Evolutionary conservation across 1,284 basidiomycete species (phyloP), one percentile per base, ranked within the genome.

Genomic region (Singerocomus rubriflavus): DNA sequence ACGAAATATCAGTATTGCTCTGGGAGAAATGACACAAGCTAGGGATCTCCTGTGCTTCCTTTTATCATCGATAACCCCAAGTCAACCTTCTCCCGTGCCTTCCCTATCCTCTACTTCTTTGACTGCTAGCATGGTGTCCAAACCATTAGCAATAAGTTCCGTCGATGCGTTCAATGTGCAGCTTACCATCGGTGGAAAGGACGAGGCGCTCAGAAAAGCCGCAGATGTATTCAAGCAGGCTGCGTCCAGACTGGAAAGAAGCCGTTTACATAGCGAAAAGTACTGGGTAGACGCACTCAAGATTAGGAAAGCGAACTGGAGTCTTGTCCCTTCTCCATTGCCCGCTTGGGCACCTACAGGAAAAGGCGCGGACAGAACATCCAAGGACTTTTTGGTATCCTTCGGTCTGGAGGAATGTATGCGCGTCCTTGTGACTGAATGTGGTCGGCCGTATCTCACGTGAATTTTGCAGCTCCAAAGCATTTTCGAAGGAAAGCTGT

Each of bases 251-350:
- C 80, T 90, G 70, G 87, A 89, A 61, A 73, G 79, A 40, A 74
- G 79, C 17, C 72, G 84, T 32, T 57, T 78, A 12, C 72, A 76
- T 35, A 79, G 80, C 30, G 87, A 89, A 62, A 79, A 74, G 53
- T 91, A 90, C 58, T 91, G 88, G 88, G 72, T 81, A 7, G 81
- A 91, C 63, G 89, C 88, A 6, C 73, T 91, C 44, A 84, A 80
- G 60, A 82, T 88, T 36, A 74, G 88, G 54, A 71, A 79, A 57
- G 79, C 75, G 5, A 91, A 91, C 55, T 91, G 88, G 89, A 78
- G 83, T 10, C 69, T 91, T 27, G 76, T 85, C 38, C 85, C 88
- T 30, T 85, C 88, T 3, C 87, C 88, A 33, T 73, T 89, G 36
- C 88, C 87, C 6, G 71, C 73, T 41, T 86, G 85, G 34, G 77